Conservation (phyloP, 371 early-diverging fungal genomes). For the Mucor lusitanicus region DNA sequence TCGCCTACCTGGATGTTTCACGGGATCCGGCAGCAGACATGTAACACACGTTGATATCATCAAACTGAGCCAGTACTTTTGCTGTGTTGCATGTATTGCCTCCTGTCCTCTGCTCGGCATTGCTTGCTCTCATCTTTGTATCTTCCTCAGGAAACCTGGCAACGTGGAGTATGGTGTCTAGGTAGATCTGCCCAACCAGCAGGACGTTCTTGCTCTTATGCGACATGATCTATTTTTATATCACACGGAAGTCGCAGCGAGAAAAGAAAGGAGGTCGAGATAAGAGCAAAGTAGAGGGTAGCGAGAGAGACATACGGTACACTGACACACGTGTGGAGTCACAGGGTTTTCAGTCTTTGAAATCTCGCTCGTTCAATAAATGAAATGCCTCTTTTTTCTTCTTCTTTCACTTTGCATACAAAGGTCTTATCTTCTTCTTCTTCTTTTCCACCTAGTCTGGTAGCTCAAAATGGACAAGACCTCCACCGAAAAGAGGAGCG, state of each 20-base stretch:
- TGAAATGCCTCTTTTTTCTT: not conserved
- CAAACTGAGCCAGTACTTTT: conserved; percentile 55
- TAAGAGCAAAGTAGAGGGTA: too few species aligned
- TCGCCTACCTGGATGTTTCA: conserved; percentile 40
- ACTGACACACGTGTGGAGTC: conserved; percentile 11
- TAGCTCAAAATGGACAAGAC: not conserved
- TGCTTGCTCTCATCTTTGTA: conserved; percentile 54
- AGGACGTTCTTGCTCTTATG: conserved; percentile 19
- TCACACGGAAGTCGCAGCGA: not conserved
- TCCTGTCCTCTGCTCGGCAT: conserved; percentile 62
- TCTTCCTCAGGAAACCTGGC: conserved; percentile 61
- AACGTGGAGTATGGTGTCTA: conserved; percentile 56
- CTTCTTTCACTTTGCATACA: not conserved
- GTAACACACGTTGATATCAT: conserved; percentile 28
- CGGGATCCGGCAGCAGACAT: conserved; percentile 55
- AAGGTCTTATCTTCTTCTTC: not conserved
- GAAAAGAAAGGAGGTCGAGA: not conserved
- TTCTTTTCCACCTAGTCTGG: not conserved
- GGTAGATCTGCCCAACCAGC: conserved; percentile 53
- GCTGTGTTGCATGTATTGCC: conserved; percentile 71
- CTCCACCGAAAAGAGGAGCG: conserved; percentile 3
- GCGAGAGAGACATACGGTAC: not conserved
- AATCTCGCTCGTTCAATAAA: conserved; percentile 6
- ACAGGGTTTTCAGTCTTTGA: conserved; percentile 10
- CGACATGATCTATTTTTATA: conserved; percentile 4